phyloP scores from a whole-genome alignment of 495 filamentous ascomycete species.

The Aspergillus ostianus region DNA sequence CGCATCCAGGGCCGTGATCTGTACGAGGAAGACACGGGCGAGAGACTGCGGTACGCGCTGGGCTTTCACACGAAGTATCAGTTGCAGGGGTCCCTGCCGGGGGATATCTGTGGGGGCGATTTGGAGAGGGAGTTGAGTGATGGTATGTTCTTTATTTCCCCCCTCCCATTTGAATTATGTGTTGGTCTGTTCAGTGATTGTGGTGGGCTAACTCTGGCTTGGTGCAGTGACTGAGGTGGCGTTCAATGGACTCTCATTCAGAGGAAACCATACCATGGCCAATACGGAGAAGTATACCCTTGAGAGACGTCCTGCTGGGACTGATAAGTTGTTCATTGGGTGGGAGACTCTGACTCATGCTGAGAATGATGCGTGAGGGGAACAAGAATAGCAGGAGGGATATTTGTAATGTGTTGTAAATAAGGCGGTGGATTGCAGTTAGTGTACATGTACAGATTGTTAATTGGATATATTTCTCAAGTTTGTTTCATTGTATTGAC shows the following conservation, averaged over 20 bases:
- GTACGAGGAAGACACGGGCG: constrained; percentile 20
- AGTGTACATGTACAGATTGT: no score
- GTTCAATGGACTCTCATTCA: constrained; percentile 21
- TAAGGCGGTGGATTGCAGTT: no score
- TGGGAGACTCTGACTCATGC: constrained; percentile 31
- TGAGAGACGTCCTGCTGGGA: constrained; percentile 16
- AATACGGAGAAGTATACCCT: constrained; percentile 19
- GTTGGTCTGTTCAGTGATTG: no score
- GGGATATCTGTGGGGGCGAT: constrained; percentile 20
- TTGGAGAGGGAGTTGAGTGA: constrained; percentile 5
- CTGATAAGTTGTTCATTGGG: constrained; percentile 23
- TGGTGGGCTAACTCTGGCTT: not conserved
- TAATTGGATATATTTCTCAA: no score
- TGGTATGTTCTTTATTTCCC: not conserved
- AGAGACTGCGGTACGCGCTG: constrained; percentile 19
- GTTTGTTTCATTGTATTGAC: no score
- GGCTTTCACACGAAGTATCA: constrained; percentile 24
- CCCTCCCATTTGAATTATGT: no score
- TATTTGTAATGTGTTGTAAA: not conserved
- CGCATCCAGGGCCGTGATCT: constrained; percentile 29
- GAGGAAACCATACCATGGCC: constrained; percentile 23
- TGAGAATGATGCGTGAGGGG: constrained; percentile 9
- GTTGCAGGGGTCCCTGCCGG: constrained; percentile 13
- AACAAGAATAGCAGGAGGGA: not conserved
- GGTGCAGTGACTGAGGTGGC: constrained; percentile 25